Evolutionary conservation across 495 filamentous ascomycete genomes (phyloP), one percentile per base, ranked within the genome.

Genomic region (Tirmania nivea): DNA sequence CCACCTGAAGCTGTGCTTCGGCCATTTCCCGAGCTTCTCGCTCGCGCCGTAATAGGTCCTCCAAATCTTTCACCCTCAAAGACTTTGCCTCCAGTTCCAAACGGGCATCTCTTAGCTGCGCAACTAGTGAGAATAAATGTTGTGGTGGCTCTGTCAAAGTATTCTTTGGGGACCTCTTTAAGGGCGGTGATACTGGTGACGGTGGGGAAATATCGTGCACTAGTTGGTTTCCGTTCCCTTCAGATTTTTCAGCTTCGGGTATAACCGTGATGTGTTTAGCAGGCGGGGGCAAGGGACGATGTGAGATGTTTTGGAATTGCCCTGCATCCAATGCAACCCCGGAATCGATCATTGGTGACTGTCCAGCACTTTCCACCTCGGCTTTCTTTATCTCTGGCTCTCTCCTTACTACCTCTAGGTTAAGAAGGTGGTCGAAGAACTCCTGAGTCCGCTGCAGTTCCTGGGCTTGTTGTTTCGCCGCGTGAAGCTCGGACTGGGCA

Each of bases 71-170:
- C 57, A 95, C 75, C 39, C 81, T 78, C 49, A 76, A 75, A 51
- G 76, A 78, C 66, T 94, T 84, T 20, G 69, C 75, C 59, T 90
- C 84, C 34, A 97, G 75, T 61, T 86, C 87, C 61, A 81, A 79
- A 63, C 81, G 87, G 36, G 88, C 79, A 39, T 75, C 74, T 11
- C 78, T 81, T 42, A 97, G 70, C 14, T 81, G 82, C 64, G 94
- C 88, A 21, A 87, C 79, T 8, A 97, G 71, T 8, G 78, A 77
- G 11, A 84, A 69, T 14, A 88, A 85, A 60, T 93, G 87, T 60
- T 89, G 83, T 11, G 89, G 89, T 14, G 90, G 87, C 31, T 89
- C 90, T 7, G 2, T 31, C 16, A 86, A 84, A 9, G 12, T 45
- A 19, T 45, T 19, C 3, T 45, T 45, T 86, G 87, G 17, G 87